A percentile compares a stretch with the other conserved stretches of the same genome.
Evolutionary conservation across 768 basidiomycete genomes (phyloP).

Genomic region (Mycena maculata): DNA sequence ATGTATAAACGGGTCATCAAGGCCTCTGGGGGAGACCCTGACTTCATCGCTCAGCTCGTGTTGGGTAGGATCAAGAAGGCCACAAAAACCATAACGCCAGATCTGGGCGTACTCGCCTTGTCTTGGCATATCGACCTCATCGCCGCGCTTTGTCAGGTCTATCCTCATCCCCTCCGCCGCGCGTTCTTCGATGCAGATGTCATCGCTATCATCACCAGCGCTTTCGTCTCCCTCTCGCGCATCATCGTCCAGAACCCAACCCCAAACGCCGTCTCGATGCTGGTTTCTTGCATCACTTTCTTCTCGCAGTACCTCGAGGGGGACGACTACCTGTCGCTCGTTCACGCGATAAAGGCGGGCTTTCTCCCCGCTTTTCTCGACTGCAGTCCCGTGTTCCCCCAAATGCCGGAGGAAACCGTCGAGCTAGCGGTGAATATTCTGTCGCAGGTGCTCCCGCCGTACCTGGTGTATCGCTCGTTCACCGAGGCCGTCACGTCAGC

Average conservation of each 20-base stretch:
- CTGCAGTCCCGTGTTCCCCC: constrained; percentile 43
- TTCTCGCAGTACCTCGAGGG: constrained; percentile 48
- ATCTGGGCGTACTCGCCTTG: constrained; percentile 25
- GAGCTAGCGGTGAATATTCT: constrained; percentile 43
- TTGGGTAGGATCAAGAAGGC: constrained; percentile 44
- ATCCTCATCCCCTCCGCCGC: constrained; percentile 45
- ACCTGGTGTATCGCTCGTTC: constrained; percentile 52
- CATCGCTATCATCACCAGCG: constrained; percentile 44
- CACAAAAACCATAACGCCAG: not conserved
- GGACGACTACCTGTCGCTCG: constrained; percentile 51
- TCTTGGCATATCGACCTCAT: constrained; percentile 45
- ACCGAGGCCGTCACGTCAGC: constrained; percentile 43
- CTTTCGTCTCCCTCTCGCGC: constrained; percentile 42
- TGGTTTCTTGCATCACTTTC: constrained; percentile 45
- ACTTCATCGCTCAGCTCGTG: constrained; percentile 43
- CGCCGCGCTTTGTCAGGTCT: constrained; percentile 42
- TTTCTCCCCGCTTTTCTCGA: constrained; percentile 45
- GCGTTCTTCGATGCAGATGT: constrained; percentile 45
- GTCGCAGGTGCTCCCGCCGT: constrained; percentile 43
- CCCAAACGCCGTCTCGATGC: constrained; percentile 36
- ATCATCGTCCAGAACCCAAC: constrained; percentile 32
- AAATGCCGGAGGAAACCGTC: constrained; percentile 39
- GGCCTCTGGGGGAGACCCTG: constrained; percentile 41
- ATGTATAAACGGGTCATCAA: constrained; percentile 40
- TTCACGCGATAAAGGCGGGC: constrained; percentile 47